phyloP scores from a whole-genome alignment of 768 basidiomycete genomes.

The Suillus discolor region DNA sequence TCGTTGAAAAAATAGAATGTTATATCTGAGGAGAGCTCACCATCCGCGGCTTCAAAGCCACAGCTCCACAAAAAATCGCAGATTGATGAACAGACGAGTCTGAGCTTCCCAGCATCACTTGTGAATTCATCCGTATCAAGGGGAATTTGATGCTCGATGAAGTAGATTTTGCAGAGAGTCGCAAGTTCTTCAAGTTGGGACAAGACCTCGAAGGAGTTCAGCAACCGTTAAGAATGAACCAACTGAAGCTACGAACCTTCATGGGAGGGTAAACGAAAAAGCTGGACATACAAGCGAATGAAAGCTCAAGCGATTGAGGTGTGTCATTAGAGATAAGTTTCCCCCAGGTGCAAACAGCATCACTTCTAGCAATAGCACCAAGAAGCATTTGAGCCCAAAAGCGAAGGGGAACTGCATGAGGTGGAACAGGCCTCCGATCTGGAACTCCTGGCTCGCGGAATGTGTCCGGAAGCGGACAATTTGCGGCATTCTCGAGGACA shows the following conservation, averaged over 20 bases:
- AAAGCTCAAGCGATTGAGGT: constrained; percentile 41
- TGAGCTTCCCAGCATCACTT: constrained; percentile 32
- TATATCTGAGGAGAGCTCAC: constrained; percentile 32
- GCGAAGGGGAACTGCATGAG: constrained; percentile 42
- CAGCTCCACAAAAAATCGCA: constrained; percentile 51
- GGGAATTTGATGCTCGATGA: constrained; percentile 31
- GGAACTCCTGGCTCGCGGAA: constrained; percentile 23
- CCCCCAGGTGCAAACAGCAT: constrained; percentile 45
- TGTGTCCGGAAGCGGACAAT: constrained; percentile 36
- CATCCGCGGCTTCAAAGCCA: constrained; percentile 47
- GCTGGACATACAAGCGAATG: constrained; percentile 52
- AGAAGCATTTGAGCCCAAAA: constrained; percentile 55
- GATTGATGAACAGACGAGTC: constrained; percentile 42
- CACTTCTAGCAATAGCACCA: constrained; percentile 43
- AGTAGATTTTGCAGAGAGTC: constrained; percentile 39
- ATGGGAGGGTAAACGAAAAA: constrained; percentile 49
- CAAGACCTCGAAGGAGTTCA: constrained; percentile 37
- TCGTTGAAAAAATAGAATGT: constrained; percentile 6
- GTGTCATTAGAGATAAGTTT: constrained; percentile 17
- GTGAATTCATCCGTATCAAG: constrained; percentile 33
- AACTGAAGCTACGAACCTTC: constrained; percentile 36
- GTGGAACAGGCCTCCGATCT: constrained; percentile 10
- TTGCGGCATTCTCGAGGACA: constrained; percentile 43
- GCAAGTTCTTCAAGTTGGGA: constrained; percentile 42
- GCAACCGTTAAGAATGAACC: background rate